These are phyloP conservation scores for Symbiotaphrina buchneri DNA, from an alignment of 495 filamentous ascomycete genomes.

Conservation along the genomic window DNA sequence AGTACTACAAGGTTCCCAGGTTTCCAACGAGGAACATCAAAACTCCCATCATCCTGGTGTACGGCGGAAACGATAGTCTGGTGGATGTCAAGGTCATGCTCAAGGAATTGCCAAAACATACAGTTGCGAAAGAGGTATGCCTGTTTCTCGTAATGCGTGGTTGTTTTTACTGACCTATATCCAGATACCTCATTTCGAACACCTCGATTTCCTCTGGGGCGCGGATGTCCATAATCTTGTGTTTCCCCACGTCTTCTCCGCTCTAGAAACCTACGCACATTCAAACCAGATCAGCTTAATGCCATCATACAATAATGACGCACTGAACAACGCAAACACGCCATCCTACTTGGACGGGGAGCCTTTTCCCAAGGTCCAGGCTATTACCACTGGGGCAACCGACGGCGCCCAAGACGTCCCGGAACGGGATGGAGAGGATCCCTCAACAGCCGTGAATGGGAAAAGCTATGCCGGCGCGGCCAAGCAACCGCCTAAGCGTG, in stretches of 20 bases:
- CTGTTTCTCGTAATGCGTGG: neutral
- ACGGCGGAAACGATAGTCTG: constrained; percentile 79
- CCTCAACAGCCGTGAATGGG: too few species aligned
- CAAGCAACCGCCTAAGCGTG: too few species aligned
- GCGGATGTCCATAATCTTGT: constrained; percentile 63
- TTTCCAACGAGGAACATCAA: constrained; percentile 95
- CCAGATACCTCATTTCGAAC: constrained; percentile 67
- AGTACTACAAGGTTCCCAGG: constrained; percentile 76
- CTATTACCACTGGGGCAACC: too few species aligned
- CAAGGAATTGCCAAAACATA: constrained; percentile 62
- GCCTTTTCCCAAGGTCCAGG: too few species aligned
- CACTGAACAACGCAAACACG: too few species aligned
- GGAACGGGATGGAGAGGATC: too few species aligned
- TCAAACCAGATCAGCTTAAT: too few species aligned
- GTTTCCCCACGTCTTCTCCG: constrained; percentile 75
- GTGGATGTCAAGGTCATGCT: constrained; percentile 93
- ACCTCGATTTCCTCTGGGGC: constrained; percentile 96
- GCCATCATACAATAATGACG: too few species aligned
- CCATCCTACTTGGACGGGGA: too few species aligned
- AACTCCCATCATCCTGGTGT: constrained; percentile 81
- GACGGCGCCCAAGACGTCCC: too few species aligned
- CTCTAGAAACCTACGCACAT: too few species aligned
- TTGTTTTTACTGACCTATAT: neutral
- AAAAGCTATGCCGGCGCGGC: too few species aligned
- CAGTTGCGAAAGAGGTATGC: constrained; percentile 42